These are phyloP conservation scores for Boletellus deceptivus DNA, from an alignment of 1,284 basidiomycete genomes.

Conservation along the genomic window DNA sequence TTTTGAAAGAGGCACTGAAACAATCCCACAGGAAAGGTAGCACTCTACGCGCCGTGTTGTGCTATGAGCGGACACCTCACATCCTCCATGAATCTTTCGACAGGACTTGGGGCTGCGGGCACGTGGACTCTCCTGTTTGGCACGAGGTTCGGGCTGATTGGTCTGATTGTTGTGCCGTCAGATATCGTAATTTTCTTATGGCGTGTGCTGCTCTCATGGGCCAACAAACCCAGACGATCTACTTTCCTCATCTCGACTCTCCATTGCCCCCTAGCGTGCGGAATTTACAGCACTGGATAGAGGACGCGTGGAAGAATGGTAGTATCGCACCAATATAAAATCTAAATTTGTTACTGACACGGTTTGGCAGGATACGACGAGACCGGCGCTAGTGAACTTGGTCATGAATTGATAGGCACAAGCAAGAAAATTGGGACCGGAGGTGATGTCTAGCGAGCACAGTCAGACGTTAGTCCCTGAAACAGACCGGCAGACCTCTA, in stretches of 20 bases:
- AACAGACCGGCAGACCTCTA: conserved; percentile 32
- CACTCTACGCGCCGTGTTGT: conserved; percentile 64
- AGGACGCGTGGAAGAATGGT: conserved; percentile 77
- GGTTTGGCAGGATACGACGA: conserved; percentile 63
- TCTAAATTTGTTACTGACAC: neutral
- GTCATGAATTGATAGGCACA: conserved; percentile 57
- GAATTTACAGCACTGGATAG: conserved; percentile 74
- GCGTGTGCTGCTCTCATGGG: conserved; percentile 69
- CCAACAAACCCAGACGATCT: conserved; percentile 58
- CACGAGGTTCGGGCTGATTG: conserved; percentile 1
- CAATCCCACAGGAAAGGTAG: conserved; percentile 50
- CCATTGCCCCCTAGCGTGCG: conserved; percentile 65
- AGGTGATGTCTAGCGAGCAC: conserved; percentile 41
- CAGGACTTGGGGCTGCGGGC: conserved; percentile 74
- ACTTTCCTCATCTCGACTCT: conserved; percentile 55
- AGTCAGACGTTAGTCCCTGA: conserved; percentile 1
- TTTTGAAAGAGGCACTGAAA: conserved; percentile 58
- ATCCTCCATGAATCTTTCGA: conserved; percentile 59
- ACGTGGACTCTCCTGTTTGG: conserved; percentile 21
- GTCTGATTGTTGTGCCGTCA: conserved; percentile 27
- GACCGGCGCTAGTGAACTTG: conserved; percentile 62
- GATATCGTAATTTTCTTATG: conserved; percentile 89
- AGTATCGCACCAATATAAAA: neutral
- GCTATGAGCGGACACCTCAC: conserved; percentile 60
- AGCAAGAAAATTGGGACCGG: conserved; percentile 79